Evolutionary conservation across 192 early-diverging fungal genomes (phyloP).

Genomic region (Oehlia diaphana): DNA sequence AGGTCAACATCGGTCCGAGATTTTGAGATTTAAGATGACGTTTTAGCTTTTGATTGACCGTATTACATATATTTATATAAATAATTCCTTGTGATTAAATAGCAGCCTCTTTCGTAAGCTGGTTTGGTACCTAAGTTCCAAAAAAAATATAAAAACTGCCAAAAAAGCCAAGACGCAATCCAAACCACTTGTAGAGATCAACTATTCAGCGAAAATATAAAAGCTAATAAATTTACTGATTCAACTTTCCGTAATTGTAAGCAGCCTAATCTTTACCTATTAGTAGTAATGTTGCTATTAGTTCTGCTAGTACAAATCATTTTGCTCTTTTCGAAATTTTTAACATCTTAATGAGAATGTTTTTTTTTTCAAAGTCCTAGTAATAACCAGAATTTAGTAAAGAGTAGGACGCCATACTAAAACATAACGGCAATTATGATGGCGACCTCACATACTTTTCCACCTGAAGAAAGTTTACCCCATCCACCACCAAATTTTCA

Average conservation of each 20-base stretch:
- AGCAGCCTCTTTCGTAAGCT: slow-evolving; percentile 11
- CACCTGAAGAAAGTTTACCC: slow-evolving; percentile 23
- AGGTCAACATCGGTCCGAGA: not conserved
- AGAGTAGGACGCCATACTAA: slow-evolving; percentile 14
- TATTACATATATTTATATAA: not conserved
- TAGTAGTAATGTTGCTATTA: not conserved
- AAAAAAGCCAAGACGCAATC: not conserved
- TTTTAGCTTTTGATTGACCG: not conserved
- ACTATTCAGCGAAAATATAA: not conserved
- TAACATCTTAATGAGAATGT: not conserved
- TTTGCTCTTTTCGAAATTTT: not conserved
- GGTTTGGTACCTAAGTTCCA: not conserved
- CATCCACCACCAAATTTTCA: slow-evolving; percentile 29
- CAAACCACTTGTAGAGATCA: not conserved
- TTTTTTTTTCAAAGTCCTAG: not conserved
- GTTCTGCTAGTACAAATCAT: not conserved
- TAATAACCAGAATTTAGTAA: slow-evolving; percentile 7
- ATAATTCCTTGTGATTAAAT: not conserved
- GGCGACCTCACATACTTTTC: slow-evolving; percentile 31
- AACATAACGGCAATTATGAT: slow-evolving; percentile 28
- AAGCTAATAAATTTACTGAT: not conserved
- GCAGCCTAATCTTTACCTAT: not conserved
- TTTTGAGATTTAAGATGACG: not conserved
- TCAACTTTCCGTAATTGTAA: slow-evolving; percentile 1
- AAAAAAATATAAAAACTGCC: slow-evolving; percentile 14